phyloP scores from a whole-genome alignment of 495 filamentous ascomycete species.

The Usnea hakonensis region DNA sequence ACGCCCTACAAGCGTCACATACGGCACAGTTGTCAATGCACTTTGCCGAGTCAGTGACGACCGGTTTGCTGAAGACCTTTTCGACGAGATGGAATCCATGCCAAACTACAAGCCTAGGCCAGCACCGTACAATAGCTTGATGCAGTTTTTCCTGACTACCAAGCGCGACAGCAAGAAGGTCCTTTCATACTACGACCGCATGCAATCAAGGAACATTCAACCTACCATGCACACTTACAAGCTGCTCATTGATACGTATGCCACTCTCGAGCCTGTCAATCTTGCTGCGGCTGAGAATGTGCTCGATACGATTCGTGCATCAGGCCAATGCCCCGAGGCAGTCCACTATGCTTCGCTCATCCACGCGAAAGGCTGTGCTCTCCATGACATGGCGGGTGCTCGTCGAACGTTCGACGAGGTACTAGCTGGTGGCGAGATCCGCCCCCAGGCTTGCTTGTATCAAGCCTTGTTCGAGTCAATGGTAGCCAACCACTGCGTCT shows the following conservation, averaged over 20 bases:
- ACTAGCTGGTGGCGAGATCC: conserved; percentile 54
- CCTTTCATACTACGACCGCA: conserved; percentile 90
- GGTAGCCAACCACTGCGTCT: conserved; percentile 84
- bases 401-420: conserved; percentile 74
- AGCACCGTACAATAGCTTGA: conserved; percentile 96
- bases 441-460: conserved; percentile 77
- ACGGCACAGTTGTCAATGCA: conserved; percentile 96
- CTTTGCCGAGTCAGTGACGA: conserved; percentile 95
- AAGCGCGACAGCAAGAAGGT: conserved; percentile 93
- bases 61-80: conserved; percentile 93
- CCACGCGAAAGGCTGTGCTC: conserved; percentile 90
- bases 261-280: conserved; percentile 86
- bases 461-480: conserved; percentile 93
- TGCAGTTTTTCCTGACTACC: conserved; percentile 97
- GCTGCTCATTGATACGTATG: conserved; percentile 91
- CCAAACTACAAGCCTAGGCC: conserved; percentile 97
- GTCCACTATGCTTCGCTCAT: conserved; percentile 94
- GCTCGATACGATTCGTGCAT: conserved; percentile 64
- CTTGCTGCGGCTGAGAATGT: conserved; percentile 84
- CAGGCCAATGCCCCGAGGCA: conserved; percentile 72
- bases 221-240: conserved; percentile 97
- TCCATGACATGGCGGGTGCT: conserved; percentile 81
- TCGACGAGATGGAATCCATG: conserved; percentile 98
- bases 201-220: conserved; percentile 77
- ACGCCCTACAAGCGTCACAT: conserved; percentile 93